Conservation (phyloP, 2,329 filamentous ascomycete genomes). For the Cyphellophora europaea region DNA sequence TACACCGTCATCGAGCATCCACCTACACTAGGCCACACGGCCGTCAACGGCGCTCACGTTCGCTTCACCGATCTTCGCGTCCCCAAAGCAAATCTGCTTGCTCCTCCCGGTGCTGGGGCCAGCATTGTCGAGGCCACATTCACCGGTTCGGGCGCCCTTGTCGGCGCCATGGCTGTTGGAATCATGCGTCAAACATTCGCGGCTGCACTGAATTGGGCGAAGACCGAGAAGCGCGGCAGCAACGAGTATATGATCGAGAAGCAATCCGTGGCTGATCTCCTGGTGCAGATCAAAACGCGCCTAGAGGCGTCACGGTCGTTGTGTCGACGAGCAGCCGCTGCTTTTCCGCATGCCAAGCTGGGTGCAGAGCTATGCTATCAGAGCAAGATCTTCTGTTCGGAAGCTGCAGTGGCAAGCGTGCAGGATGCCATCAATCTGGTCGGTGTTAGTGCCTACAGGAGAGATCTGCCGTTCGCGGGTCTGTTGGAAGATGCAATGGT, state of each 20-base stretch:
- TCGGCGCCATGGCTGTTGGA: conserved; percentile 46
- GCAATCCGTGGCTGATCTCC: conserved; percentile 42
- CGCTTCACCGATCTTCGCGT: conserved; percentile 40
- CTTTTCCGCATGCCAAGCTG: conserved; percentile 32
- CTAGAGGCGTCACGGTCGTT: conserved; percentile 41
- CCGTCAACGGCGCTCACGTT: conserved; percentile 41
- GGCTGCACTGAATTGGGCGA: conserved; percentile 41
- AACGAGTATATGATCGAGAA: conserved; percentile 35
- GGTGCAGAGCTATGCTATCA: conserved; percentile 38
- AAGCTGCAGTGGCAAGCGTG: conserved; percentile 39
- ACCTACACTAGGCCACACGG: conserved; percentile 37
- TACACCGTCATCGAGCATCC: conserved; percentile 40
- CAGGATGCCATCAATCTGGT: conserved; percentile 43
- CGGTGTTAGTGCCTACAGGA: conserved; percentile 38
- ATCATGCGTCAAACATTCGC: conserved; percentile 47
- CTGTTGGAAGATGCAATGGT: conserved; percentile 37
- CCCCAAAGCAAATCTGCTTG: conserved; percentile 38
- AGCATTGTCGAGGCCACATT: conserved; percentile 35
- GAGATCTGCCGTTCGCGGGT: conserved; percentile 32
- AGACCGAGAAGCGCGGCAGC: conserved; percentile 36
- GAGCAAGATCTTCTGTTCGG: conserved; percentile 44
- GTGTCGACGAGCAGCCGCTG: conserved; percentile 43
- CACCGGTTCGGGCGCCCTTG: conserved; percentile 37
- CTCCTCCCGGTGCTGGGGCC: conserved; percentile 33
- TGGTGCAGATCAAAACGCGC: conserved; percentile 44